Evolutionary conservation across 2,329 filamentous ascomycete genomes (phyloP), one percentile per base, ranked within the genome.

Genomic region (Didymella arachidicola): DNA sequence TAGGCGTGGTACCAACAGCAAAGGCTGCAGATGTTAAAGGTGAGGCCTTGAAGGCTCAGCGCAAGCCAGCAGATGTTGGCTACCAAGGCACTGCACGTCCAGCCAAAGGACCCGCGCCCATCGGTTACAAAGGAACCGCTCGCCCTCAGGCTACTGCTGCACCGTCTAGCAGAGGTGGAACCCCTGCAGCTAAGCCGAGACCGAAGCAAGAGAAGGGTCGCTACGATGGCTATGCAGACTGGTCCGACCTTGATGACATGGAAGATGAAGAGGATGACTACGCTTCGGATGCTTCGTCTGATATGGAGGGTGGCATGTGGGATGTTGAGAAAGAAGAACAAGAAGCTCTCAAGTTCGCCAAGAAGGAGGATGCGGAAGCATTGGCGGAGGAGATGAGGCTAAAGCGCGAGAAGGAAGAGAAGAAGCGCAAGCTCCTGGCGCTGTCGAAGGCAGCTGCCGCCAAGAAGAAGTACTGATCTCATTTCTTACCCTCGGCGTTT

Each of bases 271-370:
- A 90, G 8, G 87, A 89, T 30, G 82, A 81, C 46, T 89, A 90
- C 63, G 83, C 80, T 2, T 88, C 86, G 0, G 89, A 89, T 53
- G 86, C 74, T 6, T 90, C 88, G 5, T 91, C 89, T 6, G 90
- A 92, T 67, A 93, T 93, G 89, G 90, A 93, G 74, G 91, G 89
- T 2, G 89, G 89, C 32, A 74, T 89, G 36, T 88, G 88, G 60
- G 90, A 93, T 66, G 85, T 93, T 51, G 89, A 92, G 60, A 79
- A 83, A 34, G 91, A 94, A 73, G 91, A 94, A 73, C 79, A 81
- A 45, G 72, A 79, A 48, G 89, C 90, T 2, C 84, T 88, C 59
- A 77, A 79, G 29, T 81, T 83, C 53, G 91, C 89, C 25, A 85
- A 84, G 43, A 82, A 83, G 45, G 91, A 93, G 72, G 91, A 93